Evolutionary conservation across 495 filamentous ascomycete species (phyloP), one percentile per base, ranked within the genome.

Genomic region (Barbatosphaeria neglecta): DNA sequence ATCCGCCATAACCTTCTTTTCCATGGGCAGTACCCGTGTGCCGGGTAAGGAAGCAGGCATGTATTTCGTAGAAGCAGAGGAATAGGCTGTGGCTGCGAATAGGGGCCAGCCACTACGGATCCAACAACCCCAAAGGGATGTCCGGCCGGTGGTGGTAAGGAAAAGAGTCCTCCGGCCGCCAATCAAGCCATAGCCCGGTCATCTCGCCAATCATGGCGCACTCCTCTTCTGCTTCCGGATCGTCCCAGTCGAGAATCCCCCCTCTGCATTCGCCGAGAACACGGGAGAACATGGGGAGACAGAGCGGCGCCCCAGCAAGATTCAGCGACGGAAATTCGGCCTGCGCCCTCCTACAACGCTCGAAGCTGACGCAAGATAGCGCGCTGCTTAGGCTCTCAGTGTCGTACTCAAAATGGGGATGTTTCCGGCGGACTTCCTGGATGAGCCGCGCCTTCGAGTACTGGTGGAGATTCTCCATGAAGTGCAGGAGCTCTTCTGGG

Each of bases 401-500:
- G 27, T 60, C 56, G 2, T 42, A 37, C 23, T 15, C 16, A 19
- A 50, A 54, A 9, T 58, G 49, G 9, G 48, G 55, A 15, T 58
- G 54, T 18, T 41, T 46, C 3, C 54, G 28, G 15, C 49, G 44
- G 7, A 60, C 42, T 10, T 53, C 52, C 16, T 43, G 33, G 7
- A 63, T 47, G 4, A 62, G 46, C 22, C 55, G 50, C 10, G 42
- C 42, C 31, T 59, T 62, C 18, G 59, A 52, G 23, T 59, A 64
- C 31, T 55, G 50, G 33, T 62, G 50, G 23, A 50, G 56, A 9
- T 53, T 43, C 11, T 54, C 50, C n/a, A 68, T 46, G 33, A 60
- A 55, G 22, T 63, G 53, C 24, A 62, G 52, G 10, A 72, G 49
- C 6, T 64, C 54, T 2, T 59, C 55, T 0, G 68, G 68, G 9